Base-by-base conservation (phyloP, 2,329 filamentous ascomycete genomes). In the Elsinoe necatrix region DNA sequence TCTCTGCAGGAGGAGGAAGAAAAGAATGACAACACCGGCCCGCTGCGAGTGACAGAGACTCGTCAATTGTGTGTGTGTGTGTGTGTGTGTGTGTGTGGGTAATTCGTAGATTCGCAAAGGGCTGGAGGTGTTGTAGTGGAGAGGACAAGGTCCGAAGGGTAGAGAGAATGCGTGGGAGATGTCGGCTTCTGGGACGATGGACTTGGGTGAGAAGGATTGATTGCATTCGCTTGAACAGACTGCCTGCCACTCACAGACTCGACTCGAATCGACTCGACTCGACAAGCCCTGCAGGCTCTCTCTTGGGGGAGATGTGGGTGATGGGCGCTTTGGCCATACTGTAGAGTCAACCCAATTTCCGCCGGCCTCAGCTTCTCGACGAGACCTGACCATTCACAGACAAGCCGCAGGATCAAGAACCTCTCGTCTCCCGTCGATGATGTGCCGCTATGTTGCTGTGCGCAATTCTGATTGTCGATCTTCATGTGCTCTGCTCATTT, bases 191-290 rank as follows among this genome's bases (percentile, higher is more conserved):
- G 48, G 48, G 29, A 39, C 23, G 29, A 50, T 50, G 45, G 29
- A 50, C 29, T 39, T 52, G 31, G 48, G 48, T 52, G 48, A 52
- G 48, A 52, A 52, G 48, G 48, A 52, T 52, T 52, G 27, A 52
- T 52, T 52, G 48, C 48, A 52, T 52, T 52, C 48, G 48, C 48
- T 52, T 52, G 48, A 52, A 14, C 48, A 35, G n/a, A 16, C 48
- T 20, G 27, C 27, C 48, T 20, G 27, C 27, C 27, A 18, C 31
- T 12, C 41, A n/a, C 37, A 41, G 18, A 21, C 41, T 43, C 41
- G 16, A 35, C 14, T 48, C 43, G 25, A 48, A 5, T 18, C 18
- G 39, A 21, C 8, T 21, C 43, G 43, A 48, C 23, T 34, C 27
- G 23, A 29, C 43, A 34, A 29, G 23, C 34, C 34, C 34, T 37